Evolutionary conservation across 768 basidiomycete genomes (phyloP), one percentile per base, ranked within the genome.

Genomic region (Strobilomyces confusus): DNA sequence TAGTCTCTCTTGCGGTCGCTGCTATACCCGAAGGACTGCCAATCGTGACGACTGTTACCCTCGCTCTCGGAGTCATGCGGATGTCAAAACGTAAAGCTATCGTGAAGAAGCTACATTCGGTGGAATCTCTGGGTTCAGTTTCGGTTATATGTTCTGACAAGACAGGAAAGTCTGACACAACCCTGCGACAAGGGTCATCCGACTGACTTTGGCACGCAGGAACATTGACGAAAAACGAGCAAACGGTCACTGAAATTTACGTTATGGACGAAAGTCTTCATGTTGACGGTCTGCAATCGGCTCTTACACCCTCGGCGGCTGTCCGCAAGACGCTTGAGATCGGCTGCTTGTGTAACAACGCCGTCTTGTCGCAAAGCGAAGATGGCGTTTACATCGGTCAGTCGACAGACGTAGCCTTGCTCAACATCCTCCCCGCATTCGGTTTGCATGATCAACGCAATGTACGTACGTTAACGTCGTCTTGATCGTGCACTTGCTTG

Each of bases 61-160:
- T 98, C 36, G 95, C 95, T 2, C 78, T 98, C 25, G 95, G 95
- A 40, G 95, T 98, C 3, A 69, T 97, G 59, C 74, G 95, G 11
- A 98, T 98, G 95, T 84, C 92, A 1, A 91, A 89, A 61, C 82
- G 92, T 22, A 95, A 93, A 56, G 95, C 95, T 0, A 98, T 98
- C 55, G 95, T 98, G 38, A 98, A 98, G 74, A 98, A 95, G 65
- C 73, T 98, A 41, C 95, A 94, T 58, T 93, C 91, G 3, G 95
- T 98, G 3, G 95, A 98, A 69, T 84, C 93, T 0, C 75, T 98
- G 3, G 95, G 95, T 2, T 92, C 89, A 3, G 92, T 98, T 13
- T 93, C 89, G n/a, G 95, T 98, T 9, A 95, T 98, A 57, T 98
- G 95, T 65, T 93, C 93, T 4, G 95, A 98, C 72, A 98, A 98